Evolutionary conservation across 345 rosid species (phyloP).

Genomic region (Sisymbrium irio): DNA sequence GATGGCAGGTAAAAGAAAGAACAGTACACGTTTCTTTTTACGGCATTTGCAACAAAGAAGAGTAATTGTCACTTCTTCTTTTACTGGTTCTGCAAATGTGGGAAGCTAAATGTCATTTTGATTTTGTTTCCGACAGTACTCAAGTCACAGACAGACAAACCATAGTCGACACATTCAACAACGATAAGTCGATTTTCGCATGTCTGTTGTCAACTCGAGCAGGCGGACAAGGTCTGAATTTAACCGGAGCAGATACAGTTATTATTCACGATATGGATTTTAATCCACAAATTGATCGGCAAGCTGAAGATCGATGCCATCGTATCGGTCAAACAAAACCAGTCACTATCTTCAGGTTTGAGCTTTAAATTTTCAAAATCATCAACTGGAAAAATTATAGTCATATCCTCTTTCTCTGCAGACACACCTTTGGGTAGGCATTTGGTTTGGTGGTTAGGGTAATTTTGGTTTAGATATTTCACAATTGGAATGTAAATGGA

Average conservation of each 20-base stretch:
- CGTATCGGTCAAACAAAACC: constrained; percentile 94
- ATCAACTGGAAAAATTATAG: neutral
- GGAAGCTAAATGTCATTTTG: neutral
- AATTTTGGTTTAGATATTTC: neutral
- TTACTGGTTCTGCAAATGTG: too few relatives aligned
- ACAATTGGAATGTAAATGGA: neutral
- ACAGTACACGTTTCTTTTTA: neutral
- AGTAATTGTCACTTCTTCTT: too few relatives aligned
- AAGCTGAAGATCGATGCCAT: constrained; percentile 96
- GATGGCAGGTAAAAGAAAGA: constrained; percentile 74
- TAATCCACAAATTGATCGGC: constrained; percentile 95
- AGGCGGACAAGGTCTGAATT: constrained; percentile 96
- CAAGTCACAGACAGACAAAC: constrained; percentile 86
- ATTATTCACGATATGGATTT: constrained; percentile 94
- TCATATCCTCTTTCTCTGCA: neutral
- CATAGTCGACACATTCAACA: constrained; percentile 85
- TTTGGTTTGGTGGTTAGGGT: neutral
- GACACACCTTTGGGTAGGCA: neutral
- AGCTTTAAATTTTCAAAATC: neutral
- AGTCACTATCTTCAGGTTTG: constrained; percentile 84
- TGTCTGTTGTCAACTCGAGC: constrained; percentile 88
- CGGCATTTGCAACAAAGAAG: neutral
- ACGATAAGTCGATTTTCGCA: constrained; percentile 73
- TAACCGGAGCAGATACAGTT: constrained; percentile 90
- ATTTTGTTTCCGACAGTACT: constrained; percentile 48